Conservation (phyloP, 2,329 filamentous ascomycete species). For the Sporothrix humicola region DNA sequence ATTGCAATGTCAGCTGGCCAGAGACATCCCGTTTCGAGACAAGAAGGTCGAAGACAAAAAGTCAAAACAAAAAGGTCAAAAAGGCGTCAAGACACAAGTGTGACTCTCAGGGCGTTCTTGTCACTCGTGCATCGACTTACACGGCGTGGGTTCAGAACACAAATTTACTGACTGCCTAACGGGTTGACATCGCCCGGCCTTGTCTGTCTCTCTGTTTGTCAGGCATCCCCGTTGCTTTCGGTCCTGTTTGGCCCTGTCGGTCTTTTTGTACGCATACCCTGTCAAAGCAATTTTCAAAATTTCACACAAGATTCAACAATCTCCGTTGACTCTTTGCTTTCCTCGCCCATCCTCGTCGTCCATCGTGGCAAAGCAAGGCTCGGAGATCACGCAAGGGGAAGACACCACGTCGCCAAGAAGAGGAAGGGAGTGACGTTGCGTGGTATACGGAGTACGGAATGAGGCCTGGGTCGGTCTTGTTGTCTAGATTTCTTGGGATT, state of each 20-base stretch:
- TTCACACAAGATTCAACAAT: neutral
- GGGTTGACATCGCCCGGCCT: neutral
- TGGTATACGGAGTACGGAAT: no score
- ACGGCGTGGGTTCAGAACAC: neutral
- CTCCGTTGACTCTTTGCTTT: neutral
- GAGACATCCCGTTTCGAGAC: neutral
- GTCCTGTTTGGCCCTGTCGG: neutral
- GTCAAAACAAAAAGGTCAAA: no score
- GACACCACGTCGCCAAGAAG: constrained; percentile 24
- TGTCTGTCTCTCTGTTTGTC: neutral
- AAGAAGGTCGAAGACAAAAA: no score
- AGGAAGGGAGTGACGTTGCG: neutral
- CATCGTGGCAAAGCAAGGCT: constrained; percentile 24
- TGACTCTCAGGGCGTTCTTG: constrained; percentile 20
- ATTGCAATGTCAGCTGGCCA: neutral
- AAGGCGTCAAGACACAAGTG: neutral
- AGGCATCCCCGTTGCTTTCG: neutral
- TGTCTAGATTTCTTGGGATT: neutral
- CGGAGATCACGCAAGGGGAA: constrained; percentile 22
- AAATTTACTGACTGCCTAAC: neutral
- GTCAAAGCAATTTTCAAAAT: no score
- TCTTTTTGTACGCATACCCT: neutral
- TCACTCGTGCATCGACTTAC: neutral
- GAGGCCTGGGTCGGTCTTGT: neutral
- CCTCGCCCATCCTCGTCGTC: neutral